These are phyloP conservation scores for Tolypocladium album DNA, from an alignment of 2,329 filamentous ascomycete genomes.

Conservation along the genomic window DNA sequence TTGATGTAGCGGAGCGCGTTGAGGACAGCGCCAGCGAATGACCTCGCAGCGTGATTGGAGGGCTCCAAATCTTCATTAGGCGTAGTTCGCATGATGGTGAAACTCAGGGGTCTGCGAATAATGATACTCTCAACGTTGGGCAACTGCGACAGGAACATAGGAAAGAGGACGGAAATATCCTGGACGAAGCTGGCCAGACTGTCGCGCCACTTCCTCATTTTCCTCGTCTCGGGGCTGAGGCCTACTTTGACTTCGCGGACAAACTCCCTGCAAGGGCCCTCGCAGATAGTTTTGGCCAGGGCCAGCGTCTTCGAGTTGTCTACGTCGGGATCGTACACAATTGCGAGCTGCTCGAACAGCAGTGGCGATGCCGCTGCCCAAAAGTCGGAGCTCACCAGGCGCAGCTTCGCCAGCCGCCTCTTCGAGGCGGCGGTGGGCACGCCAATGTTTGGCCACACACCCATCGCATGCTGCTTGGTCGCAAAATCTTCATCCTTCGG, in stretches of 20 bases:
- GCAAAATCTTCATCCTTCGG: no score
- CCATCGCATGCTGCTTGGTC: accelerated
- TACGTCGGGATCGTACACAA: not conserved
- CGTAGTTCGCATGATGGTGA: accelerated
- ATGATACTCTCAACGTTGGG: not conserved
- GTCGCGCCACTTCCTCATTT: no score
- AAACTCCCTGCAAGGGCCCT: not conserved
- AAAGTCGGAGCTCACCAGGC: not conserved
- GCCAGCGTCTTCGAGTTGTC: not conserved
- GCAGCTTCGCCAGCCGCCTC: not conserved
- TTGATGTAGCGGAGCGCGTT: not conserved
- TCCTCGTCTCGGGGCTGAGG: not conserved
- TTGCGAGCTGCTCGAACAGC: not conserved
- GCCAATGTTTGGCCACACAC: not conserved
- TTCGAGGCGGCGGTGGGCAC: not conserved
- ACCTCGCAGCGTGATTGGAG: not conserved
- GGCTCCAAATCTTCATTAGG: no score
- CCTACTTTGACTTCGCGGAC: not conserved
- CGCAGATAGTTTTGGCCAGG: not conserved
- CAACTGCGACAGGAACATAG: not conserved
- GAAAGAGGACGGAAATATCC: not conserved
- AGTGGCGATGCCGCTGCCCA: not conserved
- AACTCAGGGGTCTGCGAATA: no score
- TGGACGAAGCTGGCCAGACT: not conserved
- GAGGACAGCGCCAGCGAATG: not conserved